These are phyloP conservation scores for Daldinia caldariorum DNA, from an alignment of 495 filamentous ascomycete species.

Conservation along the genomic window DNA sequence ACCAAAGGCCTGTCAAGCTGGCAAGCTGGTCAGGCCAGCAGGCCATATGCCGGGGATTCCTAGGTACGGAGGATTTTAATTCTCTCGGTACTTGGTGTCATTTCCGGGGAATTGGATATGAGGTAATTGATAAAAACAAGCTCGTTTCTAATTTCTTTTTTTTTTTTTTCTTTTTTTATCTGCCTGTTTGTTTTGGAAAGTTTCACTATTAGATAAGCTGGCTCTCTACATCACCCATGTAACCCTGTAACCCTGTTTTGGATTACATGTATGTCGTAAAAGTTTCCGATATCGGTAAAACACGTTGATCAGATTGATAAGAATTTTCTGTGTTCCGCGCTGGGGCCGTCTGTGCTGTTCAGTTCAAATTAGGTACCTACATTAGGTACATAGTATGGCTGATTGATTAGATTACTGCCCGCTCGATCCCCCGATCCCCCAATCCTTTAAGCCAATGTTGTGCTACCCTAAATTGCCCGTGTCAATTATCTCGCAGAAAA, in stretches of 20 bases:
- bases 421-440: constrained; percentile 34
- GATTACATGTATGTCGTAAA: neutral
- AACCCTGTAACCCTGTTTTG: neutral
- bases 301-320: constrained; percentile 42
- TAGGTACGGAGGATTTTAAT: constrained; percentile 24
- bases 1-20: neutral
- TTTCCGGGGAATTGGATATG: constrained; percentile 40
- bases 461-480: constrained; percentile 19
- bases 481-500: neutral
- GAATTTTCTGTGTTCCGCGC: constrained; percentile 24
- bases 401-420: constrained; percentile 44
- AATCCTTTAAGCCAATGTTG: constrained; percentile 27
- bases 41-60: neutral
- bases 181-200: constrained; percentile 17
- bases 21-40: neutral
- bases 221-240: too few relatives aligned
- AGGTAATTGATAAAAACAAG: neutral
- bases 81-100: constrained; percentile 29
- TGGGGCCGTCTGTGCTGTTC: constrained; percentile 3
- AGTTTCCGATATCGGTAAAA: constrained; percentile 28
- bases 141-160: constrained; percentile 10
- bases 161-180: constrained; percentile 37
- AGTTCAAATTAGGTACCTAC: too few relatives aligned
- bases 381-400: too few relatives aligned
- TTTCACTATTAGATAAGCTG: neutral